A percentile compares a stretch with the other conserved stretches of the same genome.
These are phyloP conservation scores for Crotalaria pallida DNA, from an alignment of 306 rosid genomes.

Conservation along the genomic window DNA sequence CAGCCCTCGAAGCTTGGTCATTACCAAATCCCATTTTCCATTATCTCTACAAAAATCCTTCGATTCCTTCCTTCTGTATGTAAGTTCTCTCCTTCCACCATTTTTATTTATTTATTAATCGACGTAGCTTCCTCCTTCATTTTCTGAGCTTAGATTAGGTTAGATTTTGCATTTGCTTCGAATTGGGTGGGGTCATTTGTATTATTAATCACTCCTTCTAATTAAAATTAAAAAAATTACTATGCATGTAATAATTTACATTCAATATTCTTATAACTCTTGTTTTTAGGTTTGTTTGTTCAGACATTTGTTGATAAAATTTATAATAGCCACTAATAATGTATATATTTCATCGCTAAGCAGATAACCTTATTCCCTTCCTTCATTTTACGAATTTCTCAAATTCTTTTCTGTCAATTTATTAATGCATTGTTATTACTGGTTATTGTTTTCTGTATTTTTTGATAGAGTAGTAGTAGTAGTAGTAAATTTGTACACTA, in stretches of 20 bases:
- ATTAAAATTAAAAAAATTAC: background rate
- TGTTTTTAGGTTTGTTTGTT: background rate
- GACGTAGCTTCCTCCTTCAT: background rate
- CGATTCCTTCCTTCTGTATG: constrained; percentile 25
- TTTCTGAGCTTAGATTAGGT: constrained; percentile 5
- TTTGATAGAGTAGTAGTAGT: background rate
- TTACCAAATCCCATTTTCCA: constrained; percentile 5
- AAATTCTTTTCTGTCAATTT: background rate
- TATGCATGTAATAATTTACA: background rate
- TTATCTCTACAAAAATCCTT: constrained; percentile 11
- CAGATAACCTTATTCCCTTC: background rate
- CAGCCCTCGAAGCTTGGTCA: background rate
- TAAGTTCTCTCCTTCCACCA: constrained; percentile 12
- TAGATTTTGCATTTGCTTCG: background rate
- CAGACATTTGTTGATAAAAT: background rate
- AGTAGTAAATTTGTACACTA: too few species aligned
- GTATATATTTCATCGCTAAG: background rate
- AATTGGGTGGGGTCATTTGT: background rate
- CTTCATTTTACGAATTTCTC: background rate
- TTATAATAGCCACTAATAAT: too few species aligned
- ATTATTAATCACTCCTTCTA: background rate
- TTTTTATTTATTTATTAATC: background rate
- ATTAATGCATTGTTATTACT: background rate
- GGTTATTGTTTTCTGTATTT: background rate
- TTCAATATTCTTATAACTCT: background rate